Percentiles rank a stretch among this genome's conserved stretches.
These are phyloP conservation scores for Solioccasus polychromus DNA, from an alignment of 768 basidiomycete genomes.

Conservation along the genomic window DNA sequence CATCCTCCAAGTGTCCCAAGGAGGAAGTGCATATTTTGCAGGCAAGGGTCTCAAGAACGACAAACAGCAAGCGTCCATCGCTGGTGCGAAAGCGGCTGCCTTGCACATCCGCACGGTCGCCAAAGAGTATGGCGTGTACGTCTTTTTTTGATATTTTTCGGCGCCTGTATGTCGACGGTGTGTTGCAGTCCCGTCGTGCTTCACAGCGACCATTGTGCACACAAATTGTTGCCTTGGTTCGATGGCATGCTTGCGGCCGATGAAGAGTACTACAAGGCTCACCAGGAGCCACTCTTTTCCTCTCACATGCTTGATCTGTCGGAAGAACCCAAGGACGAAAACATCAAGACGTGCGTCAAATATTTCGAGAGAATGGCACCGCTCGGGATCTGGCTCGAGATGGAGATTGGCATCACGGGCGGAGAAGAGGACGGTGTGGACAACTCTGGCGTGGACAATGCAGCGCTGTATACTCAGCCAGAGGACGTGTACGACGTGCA, in stretches of 20 bases:
- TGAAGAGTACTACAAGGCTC: constrained; percentile 86
- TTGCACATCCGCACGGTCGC: constrained; percentile 87
- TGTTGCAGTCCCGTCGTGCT: constrained; percentile 84
- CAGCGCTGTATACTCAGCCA: constrained; percentile 93
- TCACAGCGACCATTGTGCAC: constrained; percentile 98
- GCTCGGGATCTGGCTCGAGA: constrained; percentile 95
- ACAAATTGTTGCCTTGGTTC: constrained; percentile 98
- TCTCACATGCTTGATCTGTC: constrained; percentile 99
- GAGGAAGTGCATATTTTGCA: constrained; percentile 92
- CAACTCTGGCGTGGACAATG: constrained; percentile 94
- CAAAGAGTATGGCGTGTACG: constrained; percentile 89
- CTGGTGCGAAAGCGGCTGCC: constrained; percentile 91
- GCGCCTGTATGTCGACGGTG: background rate
- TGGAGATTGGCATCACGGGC: constrained; percentile 99
- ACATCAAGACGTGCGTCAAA: constrained; percentile 88
- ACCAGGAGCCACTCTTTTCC: constrained; percentile 86
- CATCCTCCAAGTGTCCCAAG: constrained; percentile 97
- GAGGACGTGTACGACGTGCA: constrained; percentile 94
- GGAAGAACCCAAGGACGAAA: constrained; percentile 88
- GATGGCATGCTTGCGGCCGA: constrained; percentile 99
- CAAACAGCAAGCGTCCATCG: constrained; percentile 91
- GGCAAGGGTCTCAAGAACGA: constrained; percentile 96
- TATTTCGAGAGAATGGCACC: constrained; percentile 96
- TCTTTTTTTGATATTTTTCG: constrained; percentile 16
- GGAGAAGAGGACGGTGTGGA: constrained; percentile 99